Evolutionary conservation across 2,329 filamentous ascomycete species (phyloP).

Genomic region (Aspergillus ruber): DNA sequence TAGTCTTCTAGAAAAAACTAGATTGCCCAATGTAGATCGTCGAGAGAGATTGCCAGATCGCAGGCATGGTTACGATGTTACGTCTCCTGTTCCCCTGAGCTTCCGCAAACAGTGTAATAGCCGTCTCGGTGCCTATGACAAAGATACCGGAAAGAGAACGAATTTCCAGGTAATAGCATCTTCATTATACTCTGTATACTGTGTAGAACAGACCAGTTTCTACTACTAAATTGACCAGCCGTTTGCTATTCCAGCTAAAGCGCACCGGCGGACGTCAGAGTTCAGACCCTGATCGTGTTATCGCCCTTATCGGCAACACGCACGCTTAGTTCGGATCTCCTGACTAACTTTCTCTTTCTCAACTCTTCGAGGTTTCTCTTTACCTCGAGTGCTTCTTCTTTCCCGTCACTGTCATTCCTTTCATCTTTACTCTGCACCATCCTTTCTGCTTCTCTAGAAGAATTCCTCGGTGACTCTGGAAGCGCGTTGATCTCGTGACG

Average conservation of each 20-base stretch:
- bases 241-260: too few species aligned
- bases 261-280: neutral
- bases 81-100: neutral
- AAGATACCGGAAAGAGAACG: too few species aligned
- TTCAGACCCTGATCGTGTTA: neutral
- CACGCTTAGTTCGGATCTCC: neutral
- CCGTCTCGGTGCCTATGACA: too few species aligned
- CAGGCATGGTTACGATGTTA: neutral
- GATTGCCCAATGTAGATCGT: too few species aligned
- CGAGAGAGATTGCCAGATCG: too few species aligned
- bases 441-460: neutral
- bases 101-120: neutral
- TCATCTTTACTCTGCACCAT: neutral
- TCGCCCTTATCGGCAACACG: conserved; percentile 1
- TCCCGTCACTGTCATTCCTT: neutral
- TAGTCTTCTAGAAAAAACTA: too few species aligned
- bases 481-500: neutral
- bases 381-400: neutral
- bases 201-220: too few species aligned
- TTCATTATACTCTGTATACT: too few species aligned
- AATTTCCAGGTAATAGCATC: too few species aligned
- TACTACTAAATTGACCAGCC: too few species aligned
- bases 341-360: neutral
- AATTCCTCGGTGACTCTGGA: neutral
- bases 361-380: neutral